Evolutionary conservation across 1,284 basidiomycete genomes (phyloP).

Genomic region (Cryptococcus sp.): DNA sequence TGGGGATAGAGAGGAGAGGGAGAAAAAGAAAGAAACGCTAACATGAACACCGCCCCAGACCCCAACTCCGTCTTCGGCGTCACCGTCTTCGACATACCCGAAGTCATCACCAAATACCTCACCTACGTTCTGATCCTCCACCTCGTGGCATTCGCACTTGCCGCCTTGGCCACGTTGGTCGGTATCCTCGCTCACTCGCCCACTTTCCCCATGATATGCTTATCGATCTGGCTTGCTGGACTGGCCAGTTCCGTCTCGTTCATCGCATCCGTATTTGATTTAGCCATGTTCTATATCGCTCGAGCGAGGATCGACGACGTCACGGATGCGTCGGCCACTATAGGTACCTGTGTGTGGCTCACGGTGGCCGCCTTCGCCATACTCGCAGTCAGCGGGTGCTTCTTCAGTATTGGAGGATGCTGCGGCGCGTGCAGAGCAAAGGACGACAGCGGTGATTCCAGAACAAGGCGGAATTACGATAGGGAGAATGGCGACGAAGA

Average conservation of each 20-base stretch:
- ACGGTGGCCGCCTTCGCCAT: constrained; percentile 80
- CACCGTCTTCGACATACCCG: constrained; percentile 67
- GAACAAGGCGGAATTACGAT: constrained; percentile 9
- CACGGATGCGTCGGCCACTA: constrained; percentile 66
- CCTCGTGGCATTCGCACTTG: constrained; percentile 72
- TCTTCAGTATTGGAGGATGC: constrained; percentile 76
- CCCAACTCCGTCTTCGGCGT: constrained; percentile 76
- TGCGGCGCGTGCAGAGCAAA: constrained; percentile 59
- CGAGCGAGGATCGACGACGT: constrained; percentile 73
- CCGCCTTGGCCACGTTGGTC: constrained; percentile 71
- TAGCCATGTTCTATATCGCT: constrained; percentile 80
- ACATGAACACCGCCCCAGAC: constrained; percentile 57
- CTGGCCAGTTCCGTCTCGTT: constrained; percentile 72
- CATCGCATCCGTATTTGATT: constrained; percentile 80
- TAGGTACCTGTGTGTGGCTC: constrained; percentile 81
- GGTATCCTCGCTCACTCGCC: constrained; percentile 81
- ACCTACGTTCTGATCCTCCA: constrained; percentile 88
- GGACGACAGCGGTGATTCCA: constrained; percentile 30
- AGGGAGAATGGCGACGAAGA: constrained; percentile 24
- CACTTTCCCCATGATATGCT: constrained; percentile 80
- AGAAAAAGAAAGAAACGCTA: background rate
- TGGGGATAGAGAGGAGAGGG: background rate
- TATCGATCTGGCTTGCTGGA: constrained; percentile 74
- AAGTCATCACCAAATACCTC: constrained; percentile 72
- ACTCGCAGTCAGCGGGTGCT: constrained; percentile 80